Conservation (phyloP, 305 asterid genomes). For the Solanum chacoense region DNA sequence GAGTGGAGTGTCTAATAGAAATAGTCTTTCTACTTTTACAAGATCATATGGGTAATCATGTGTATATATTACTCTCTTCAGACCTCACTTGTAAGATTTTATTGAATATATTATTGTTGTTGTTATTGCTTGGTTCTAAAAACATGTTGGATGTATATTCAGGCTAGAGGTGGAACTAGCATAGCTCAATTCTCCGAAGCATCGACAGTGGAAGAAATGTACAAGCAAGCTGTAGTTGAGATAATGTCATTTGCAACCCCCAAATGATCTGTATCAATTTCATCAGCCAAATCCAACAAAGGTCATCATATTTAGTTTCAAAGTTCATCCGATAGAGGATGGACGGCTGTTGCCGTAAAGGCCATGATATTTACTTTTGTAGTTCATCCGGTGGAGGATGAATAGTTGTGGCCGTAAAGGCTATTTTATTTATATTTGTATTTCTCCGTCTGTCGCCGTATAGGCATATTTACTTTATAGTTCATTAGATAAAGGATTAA, state of each 20-base stretch:
- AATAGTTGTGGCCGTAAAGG: neutral
- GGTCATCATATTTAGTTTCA: neutral
- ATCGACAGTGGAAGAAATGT: constrained; percentile 46
- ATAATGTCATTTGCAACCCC: constrained; percentile 39
- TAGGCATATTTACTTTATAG: neutral
- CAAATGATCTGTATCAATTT: neutral
- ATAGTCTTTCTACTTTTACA: neutral
- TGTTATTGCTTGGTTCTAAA: neutral
- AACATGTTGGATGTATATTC: neutral
- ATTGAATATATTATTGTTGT: neutral
- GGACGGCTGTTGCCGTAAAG: neutral
- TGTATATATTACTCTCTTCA: neutral
- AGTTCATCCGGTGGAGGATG: neutral
- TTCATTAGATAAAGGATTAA: neutral
- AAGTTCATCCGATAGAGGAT: neutral
- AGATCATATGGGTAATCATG: neutral
- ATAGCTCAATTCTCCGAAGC: constrained; percentile 19
- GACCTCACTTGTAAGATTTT: neutral
- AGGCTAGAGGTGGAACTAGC: constrained; percentile 29
- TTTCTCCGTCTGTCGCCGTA: neutral
- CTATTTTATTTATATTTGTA: neutral
- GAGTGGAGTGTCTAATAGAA: neutral
- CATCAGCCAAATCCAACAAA: neutral
- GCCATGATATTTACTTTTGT: neutral
- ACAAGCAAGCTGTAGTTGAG: constrained; percentile 61